phyloP scores from a whole-genome alignment of 2,329 filamentous ascomycete genomes.

The Penicillium thymicola region DNA sequence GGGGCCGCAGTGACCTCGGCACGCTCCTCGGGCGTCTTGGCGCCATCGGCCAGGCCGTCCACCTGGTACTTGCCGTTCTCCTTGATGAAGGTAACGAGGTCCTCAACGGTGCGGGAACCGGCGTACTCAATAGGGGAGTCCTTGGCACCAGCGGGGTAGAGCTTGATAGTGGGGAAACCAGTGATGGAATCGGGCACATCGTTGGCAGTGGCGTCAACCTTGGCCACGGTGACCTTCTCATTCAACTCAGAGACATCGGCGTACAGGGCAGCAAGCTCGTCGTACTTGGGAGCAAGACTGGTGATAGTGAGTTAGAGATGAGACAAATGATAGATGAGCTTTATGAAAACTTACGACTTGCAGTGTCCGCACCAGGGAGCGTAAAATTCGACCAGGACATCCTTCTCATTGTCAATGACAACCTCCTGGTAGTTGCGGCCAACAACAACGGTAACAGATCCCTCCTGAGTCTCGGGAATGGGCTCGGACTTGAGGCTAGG shows the following conservation, averaged over 20 bases:
- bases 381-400: constrained; percentile 97
- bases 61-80: constrained; percentile 92
- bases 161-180: constrained; percentile 99
- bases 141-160: constrained; percentile 91
- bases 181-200: constrained; percentile 95
- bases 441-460: constrained; percentile 80
- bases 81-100: constrained; percentile 86
- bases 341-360: constrained; percentile 53
- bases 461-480: constrained; percentile 89
- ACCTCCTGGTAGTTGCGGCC: constrained; percentile 91
- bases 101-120: constrained; percentile 84
- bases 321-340: neutral
- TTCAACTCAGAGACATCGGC: constrained; percentile 47
- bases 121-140: constrained; percentile 78
- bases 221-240: constrained; percentile 67
- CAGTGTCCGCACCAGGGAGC: constrained; percentile 77
- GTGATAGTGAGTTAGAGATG: constrained; percentile 1
- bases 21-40: constrained; percentile 52
- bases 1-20: constrained; percentile 25
- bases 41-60: constrained; percentile 58
- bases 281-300: constrained; percentile 64
- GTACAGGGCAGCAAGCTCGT: constrained; percentile 60
- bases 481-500: constrained; percentile 98
- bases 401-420: constrained; percentile 90
- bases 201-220: constrained; percentile 94